Evolutionary conservation across 352 stramenopile genomes (phyloP).

Genomic region (Globisporangium mamillatum): DNA sequence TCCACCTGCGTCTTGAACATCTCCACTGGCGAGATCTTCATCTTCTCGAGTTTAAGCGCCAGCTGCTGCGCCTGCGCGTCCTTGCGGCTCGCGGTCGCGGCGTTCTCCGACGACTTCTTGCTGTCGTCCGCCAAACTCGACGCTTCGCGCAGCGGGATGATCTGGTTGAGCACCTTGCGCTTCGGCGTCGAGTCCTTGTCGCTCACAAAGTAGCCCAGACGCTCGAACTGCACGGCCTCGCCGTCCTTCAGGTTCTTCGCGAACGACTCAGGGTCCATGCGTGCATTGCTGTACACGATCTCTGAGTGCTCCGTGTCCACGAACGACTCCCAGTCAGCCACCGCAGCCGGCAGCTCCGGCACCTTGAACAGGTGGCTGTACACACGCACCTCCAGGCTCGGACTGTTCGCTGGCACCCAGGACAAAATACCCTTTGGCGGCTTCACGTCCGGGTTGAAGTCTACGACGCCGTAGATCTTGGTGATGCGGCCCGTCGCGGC

Average conservation of each 20-base stretch:
- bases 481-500: slow-evolving; percentile 39
- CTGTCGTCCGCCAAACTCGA: slow-evolving; percentile 46
- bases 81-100: slow-evolving; percentile 58
- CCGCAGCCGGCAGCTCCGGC: slow-evolving; percentile 65
- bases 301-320: slow-evolving; percentile 86
- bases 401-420: slow-evolving; percentile 91
- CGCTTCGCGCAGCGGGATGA: slow-evolving; percentile 92
- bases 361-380: slow-evolving; percentile 98
- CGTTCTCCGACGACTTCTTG: slow-evolving; percentile 23
- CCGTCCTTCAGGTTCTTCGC: slow-evolving; percentile 47
- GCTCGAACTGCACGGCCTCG: slow-evolving; percentile 95
- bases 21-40: slow-evolving; percentile 83
- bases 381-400: slow-evolving; percentile 89
- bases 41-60: slow-evolving; percentile 92
- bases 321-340: slow-evolving; percentile 75
- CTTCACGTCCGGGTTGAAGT: slow-evolving; percentile 82
- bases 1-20: slow-evolving; percentile 75
- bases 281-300: slow-evolving; percentile 79
- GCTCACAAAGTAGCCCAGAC: slow-evolving; percentile 97
- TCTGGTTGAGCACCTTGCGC: slow-evolving; percentile 96
- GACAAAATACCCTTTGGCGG: slow-evolving; percentile 93
- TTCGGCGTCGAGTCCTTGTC: slow-evolving; percentile 93
- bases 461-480: slow-evolving; percentile 59
- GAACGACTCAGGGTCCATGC: slow-evolving; percentile 83
- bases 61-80: slow-evolving; percentile 80